Base-by-base conservation (phyloP, 139 green algal species). In the Picochlorum sp. region DNA sequence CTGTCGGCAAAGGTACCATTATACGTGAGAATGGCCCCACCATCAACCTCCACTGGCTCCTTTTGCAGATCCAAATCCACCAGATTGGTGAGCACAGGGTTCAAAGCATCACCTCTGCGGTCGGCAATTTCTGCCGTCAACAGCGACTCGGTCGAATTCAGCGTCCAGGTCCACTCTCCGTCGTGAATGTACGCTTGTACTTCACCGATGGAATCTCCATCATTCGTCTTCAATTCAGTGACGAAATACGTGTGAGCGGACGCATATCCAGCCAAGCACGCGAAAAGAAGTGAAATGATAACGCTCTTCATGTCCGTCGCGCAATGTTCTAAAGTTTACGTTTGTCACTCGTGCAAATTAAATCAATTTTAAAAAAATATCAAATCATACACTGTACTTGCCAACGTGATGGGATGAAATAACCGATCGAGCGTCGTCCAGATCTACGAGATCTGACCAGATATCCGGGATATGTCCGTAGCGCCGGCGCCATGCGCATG, bases 231-330 rank as follows among this genome's bases (percentile, higher is more conserved):
- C 45, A 52, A 52, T 52, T 52, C 16, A 52, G 45, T 20, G 45
- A 52, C 45, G 3, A 52, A 52, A 52, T 52, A 52, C 3, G 16
- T 52, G 45, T 52, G 45, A 20, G 45, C 45, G 45, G 45, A 52
- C 2, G 45, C 45, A 52, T 52, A 52, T 20, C 45, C 45, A 52
- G 45, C 45, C 45, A 52, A 18, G 45, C 45, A 52, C 4, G 45
- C 45, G 45, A 52, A 52, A 52, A 52, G 45, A 52, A 52, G 45
- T 52, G 45, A 52, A 52, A 52, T 4, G 23, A 52, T 52, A 52
- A 20, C 18, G 26, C 16, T 37, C 13, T 37, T n/a, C 38, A 58
- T 23, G 26, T 21, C 62, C 44, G n/a, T 45, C 57, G 44, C 41
- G 44, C 44, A 14, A 38, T n/a, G n/a, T n/a, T n/a, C 21, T 24